Conservation (phyloP, 306 rosid genomes). For the Dryas octopetala region DNA sequence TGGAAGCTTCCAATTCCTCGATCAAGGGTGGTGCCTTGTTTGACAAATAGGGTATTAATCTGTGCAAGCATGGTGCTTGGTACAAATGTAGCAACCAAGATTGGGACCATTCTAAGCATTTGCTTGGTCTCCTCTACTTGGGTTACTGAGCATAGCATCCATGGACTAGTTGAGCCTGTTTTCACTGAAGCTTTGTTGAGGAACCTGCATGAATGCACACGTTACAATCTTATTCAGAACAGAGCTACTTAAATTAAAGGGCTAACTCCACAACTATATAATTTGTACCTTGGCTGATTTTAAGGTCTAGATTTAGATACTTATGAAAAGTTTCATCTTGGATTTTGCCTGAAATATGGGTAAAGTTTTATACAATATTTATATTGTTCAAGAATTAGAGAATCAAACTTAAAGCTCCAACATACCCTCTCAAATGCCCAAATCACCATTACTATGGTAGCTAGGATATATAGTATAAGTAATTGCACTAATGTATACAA, state of each 20-base stretch:
- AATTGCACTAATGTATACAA: background rate
- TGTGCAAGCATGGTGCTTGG: constrained; percentile 92
- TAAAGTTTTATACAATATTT: background rate
- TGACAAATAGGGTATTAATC: constrained; percentile 71
- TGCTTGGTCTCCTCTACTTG: constrained; percentile 93
- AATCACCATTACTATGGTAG: too few species aligned
- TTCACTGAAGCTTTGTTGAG: constrained; percentile 47
- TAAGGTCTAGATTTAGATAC: too few species aligned
- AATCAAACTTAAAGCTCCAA: too few species aligned
- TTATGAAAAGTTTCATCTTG: background rate
- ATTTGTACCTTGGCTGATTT: too few species aligned
- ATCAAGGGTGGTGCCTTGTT: constrained; percentile 87
- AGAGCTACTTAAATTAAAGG: background rate
- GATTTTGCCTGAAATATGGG: background rate
- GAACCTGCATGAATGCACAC: constrained; percentile 28
- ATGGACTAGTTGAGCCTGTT: constrained; percentile 36
- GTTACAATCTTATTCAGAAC: background rate
- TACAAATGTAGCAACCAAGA: constrained; percentile 59
- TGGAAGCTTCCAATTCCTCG: constrained; percentile 58
- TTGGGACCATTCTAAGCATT: constrained; percentile 62
- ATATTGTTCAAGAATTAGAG: too few species aligned
- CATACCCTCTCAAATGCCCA: too few species aligned
- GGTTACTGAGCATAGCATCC: constrained; percentile 62
- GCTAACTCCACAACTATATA: too few species aligned
- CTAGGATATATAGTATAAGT: too few species aligned